Conservation (phyloP, 495 filamentous ascomycete species). For the Daldinia caldariorum region DNA sequence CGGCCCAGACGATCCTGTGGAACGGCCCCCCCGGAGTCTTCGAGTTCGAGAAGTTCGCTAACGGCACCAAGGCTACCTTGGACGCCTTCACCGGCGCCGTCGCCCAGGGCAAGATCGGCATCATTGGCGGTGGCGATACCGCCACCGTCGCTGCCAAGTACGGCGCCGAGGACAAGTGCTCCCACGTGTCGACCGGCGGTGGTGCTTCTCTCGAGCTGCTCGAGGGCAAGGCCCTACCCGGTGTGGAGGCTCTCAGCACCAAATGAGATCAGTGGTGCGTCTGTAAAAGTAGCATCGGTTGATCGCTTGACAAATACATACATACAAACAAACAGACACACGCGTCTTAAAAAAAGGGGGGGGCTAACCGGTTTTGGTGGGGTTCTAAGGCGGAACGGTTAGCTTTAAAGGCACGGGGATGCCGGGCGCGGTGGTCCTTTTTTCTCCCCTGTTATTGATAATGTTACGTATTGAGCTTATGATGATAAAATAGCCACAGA, state of each 20-base stretch:
- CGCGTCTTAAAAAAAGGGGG: not conserved
- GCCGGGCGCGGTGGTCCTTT: constrained; percentile 28
- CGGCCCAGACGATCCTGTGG: constrained; percentile 98
- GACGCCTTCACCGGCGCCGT: constrained; percentile 84
- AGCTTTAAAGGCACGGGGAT: constrained; percentile 8
- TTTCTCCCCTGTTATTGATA: constrained; percentile 32
- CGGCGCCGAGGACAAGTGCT: constrained; percentile 92
- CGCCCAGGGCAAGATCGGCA: constrained; percentile 86
- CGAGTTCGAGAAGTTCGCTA: constrained; percentile 93
- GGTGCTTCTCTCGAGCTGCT: constrained; percentile 95
- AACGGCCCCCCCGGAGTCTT: constrained; percentile 98
- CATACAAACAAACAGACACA: too few species aligned
- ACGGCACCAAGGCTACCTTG: constrained; percentile 87
- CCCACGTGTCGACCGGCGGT: constrained; percentile 96
- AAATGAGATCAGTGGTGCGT: constrained; percentile 44
- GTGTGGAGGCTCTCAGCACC: constrained; percentile 90
- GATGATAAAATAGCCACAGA: constrained; percentile 1
- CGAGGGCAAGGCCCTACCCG: constrained; percentile 96
- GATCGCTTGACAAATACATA: not conserved
- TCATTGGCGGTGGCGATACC: constrained; percentile 98
- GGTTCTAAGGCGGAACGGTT: not conserved
- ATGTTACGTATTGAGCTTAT: constrained; percentile 29
- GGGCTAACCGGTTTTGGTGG: constrained; percentile 7
- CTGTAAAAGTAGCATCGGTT: not conserved
- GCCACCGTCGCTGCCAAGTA: constrained; percentile 98